Conservation (phyloP, 805 yeast species). For the Spencermartinsiella europaea region DNA sequence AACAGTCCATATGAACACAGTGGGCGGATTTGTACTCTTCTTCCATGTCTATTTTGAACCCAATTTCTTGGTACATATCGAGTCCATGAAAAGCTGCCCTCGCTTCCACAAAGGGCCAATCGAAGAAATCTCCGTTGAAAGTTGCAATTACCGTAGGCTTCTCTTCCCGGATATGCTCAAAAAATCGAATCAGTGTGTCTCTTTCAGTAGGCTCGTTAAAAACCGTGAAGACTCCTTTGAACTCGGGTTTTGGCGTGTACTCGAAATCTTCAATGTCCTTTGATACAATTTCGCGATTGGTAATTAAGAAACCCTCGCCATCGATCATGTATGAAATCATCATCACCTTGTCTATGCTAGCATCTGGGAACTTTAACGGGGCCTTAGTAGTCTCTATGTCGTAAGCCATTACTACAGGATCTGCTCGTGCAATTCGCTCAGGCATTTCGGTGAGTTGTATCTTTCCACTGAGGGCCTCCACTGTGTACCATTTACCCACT, state of each 20-base stretch:
- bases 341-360: slow-evolving; percentile 87
- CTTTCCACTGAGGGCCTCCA: slow-evolving; percentile 56
- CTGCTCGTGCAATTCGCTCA: slow-evolving; percentile 88
- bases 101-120: slow-evolving; percentile 97
- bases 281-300: slow-evolving; percentile 89
- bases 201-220: slow-evolving; percentile 87
- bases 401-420: slow-evolving; percentile 92
- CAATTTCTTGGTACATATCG: slow-evolving; percentile 88
- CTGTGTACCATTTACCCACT: slow-evolving; percentile 94
- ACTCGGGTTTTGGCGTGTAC: slow-evolving; percentile 96
- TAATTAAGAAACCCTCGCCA: slow-evolving; percentile 91
- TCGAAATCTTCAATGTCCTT: slow-evolving; percentile 96
- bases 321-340: slow-evolving; percentile 99
- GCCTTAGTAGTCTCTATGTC: slow-evolving; percentile 98
- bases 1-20: slow-evolving; percentile 97
- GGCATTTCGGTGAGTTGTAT: slow-evolving; percentile 52
- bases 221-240: slow-evolving; percentile 81
- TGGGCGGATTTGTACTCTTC: slow-evolving; percentile 90
- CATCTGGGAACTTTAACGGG: slow-evolving; percentile 92
- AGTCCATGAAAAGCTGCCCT: slow-evolving; percentile 79
- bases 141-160: slow-evolving; percentile 97
- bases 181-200: slow-evolving; percentile 67
- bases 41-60: slow-evolving; percentile 82
- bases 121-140: slow-evolving; percentile 97
- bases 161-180: slow-evolving; percentile 83